Evolutionary conservation across 441 rosid genomes (phyloP), one percentile per base, ranked within the genome.

Genomic region (Populus trichocarpa): DNA sequence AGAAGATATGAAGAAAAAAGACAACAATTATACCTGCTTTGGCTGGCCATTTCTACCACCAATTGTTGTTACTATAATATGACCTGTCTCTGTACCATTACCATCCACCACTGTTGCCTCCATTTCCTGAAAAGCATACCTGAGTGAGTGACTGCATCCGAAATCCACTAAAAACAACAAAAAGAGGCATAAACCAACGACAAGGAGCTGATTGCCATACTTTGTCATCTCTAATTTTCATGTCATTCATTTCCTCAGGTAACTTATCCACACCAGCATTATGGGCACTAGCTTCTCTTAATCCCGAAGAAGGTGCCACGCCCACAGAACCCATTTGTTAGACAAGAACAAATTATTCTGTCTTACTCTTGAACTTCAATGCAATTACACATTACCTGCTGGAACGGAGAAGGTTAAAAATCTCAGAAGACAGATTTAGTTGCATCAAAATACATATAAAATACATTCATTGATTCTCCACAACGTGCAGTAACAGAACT

Each of bases 1-100:
- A 50, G 59, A 70, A 72, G 18, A 68, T 65, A 28, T 69, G 42
- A 32, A 72, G 20, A 57, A 28, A 28, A 28, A 28, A 23, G 10
- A 3, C 1, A 69, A 68, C 25, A 46, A 42, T 2, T 40, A 35
- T 75, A 93, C 99, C 97, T 92, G 97, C 85, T 93, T 96, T 50
- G 95, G 96, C 81, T 92, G 97, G 79, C 97, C 97, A 79, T 96
- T 91, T 89, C 92, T 89, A 75, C 99, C 98, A 79, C 99, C 99
- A 79, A 91, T 94, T 35, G 98, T 93, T 64, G 99, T 96, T 74
- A 96, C 97, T 72, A 93, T 96, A 28, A 96, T 92, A 81, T 93
- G 98, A 12, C 99, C 98, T 3, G 96, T 87, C 88, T 96, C 99
- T 2, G 99, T 92, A 23, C 97, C 92, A 80, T 89, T 93, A 12